These are phyloP conservation scores for Erythrophleum ivorense DNA, from an alignment of 331 rosid genomes.

Conservation along the genomic window DNA sequence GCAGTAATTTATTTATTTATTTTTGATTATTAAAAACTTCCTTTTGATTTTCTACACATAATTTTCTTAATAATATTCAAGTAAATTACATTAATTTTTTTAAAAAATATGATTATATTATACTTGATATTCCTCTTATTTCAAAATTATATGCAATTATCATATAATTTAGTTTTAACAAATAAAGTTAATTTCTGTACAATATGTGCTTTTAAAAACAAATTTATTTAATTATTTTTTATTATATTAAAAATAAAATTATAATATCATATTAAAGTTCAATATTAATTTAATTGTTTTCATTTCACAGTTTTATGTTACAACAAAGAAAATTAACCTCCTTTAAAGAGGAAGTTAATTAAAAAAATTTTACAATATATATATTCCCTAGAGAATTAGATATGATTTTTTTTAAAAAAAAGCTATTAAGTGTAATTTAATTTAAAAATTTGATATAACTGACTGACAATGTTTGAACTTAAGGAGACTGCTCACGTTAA, in stretches of 20 bases:
- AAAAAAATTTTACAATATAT: no score
- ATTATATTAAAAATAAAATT: not conserved
- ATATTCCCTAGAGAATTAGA: no score
- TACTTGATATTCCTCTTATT: not conserved
- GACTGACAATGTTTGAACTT: not conserved
- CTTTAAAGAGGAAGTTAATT: no score
- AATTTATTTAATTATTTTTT: not conserved
- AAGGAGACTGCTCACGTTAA: slow-evolving; percentile 32
- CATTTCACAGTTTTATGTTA: no score
- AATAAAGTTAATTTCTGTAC: not conserved
- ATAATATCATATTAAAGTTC: no score
- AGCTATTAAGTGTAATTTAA: no score
- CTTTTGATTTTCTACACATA: not conserved
- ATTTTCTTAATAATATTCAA: not conserved
- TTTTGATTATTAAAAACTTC: no score
- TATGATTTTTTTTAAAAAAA: not conserved
- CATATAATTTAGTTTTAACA: not conserved
- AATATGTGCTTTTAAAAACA: not conserved
- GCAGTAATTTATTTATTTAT: no score
- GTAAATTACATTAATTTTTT: not conserved
- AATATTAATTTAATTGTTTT: no score
- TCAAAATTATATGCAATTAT: not conserved
- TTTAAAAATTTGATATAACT: not conserved
- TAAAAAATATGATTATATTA: not conserved
- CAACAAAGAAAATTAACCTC: no score